Evolutionary conservation across 495 filamentous ascomycete species (phyloP).

Genomic region (Zalerion maritima): DNA sequence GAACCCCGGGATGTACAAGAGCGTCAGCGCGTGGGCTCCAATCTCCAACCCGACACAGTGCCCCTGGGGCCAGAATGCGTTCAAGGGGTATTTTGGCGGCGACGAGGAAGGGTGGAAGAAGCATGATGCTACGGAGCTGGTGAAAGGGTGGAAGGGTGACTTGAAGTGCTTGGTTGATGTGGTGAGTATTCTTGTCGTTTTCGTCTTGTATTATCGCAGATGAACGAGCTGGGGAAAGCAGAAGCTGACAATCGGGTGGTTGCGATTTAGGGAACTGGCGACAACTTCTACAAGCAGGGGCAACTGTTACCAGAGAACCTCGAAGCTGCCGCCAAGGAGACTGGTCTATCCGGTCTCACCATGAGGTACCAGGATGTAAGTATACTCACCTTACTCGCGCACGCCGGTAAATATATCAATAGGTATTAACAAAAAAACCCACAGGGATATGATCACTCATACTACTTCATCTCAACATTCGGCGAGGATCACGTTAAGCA

Average conservation of each 20-base stretch:
- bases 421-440: not conserved
- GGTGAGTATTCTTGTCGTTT: conserved; percentile 24
- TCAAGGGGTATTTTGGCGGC: conserved; percentile 73
- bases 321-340: conserved; percentile 57
- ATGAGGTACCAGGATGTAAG: conserved; percentile 65
- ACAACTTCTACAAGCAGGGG: conserved; percentile 89
- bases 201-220: not conserved
- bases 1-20: conserved; percentile 77
- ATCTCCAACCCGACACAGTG: conserved; percentile 77
- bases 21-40: conserved; percentile 79
- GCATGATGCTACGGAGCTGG: conserved; percentile 85
- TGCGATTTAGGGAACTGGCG: conserved; percentile 49
- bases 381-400: no score
- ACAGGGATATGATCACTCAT: conserved; percentile 88
- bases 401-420: not conserved
- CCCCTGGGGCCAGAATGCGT: conserved; percentile 94
- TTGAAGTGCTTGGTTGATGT: conserved; percentile 75
- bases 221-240: not conserved
- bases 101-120: conserved; percentile 61
- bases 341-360: conserved; percentile 48
- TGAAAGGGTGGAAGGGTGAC: conserved; percentile 56
- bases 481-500: conserved; percentile 80
- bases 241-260: not conserved
- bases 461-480: conserved; percentile 86
- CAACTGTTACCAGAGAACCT: conserved; percentile 94